Evolutionary conservation across 805 yeast genomes (phyloP), one percentile per base, ranked within the genome.

Genomic region (Candida broadrunensis): DNA sequence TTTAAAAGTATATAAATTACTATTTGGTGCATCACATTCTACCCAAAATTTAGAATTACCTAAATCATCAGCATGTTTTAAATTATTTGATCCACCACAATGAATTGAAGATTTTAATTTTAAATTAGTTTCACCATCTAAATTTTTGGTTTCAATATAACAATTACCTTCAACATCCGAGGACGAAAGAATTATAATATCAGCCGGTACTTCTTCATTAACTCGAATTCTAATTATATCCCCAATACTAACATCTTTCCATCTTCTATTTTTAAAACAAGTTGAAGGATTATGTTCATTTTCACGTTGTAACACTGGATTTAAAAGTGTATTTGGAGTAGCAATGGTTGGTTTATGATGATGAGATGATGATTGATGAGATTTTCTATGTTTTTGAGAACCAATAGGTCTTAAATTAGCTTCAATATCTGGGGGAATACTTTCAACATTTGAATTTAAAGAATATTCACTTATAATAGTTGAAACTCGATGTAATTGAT

Each of bases 161-260:
- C 90, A 84, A 37, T 75, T 77, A 37, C 83, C 83, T 50, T 84
- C 88, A 1, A 71, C 60, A 54, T 83, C 88, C 24, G 87, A 78
- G 2, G 89, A 73, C 4, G 88, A 70, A 6, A 85, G 55, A 25
- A 85, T 59, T 35, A 84, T 68, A 12, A 81, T 58, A 61, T 85
- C 95, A 1, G 91, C 89, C 1, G 95, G 95, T 5, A 84, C 73
- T 63, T 85, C 91, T 55, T 85, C 93, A 54, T 85, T 81, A 48
- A 80, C 78, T 46, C 82, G 77, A 19, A 85, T 72, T 52, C 90
- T 70, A 19, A 85, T 73, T 36, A 85, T 67, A 51, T 85, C 90
- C 47, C 95, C 95, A 19, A 85, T 89, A 33, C 66, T 61, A 26
- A 85, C 77, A 50, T 77, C 78, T 59, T 84, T 84, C 93, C 93